Base-by-base conservation (phyloP, 257 asterid genomes). In the Apocynum venetum region DNA sequence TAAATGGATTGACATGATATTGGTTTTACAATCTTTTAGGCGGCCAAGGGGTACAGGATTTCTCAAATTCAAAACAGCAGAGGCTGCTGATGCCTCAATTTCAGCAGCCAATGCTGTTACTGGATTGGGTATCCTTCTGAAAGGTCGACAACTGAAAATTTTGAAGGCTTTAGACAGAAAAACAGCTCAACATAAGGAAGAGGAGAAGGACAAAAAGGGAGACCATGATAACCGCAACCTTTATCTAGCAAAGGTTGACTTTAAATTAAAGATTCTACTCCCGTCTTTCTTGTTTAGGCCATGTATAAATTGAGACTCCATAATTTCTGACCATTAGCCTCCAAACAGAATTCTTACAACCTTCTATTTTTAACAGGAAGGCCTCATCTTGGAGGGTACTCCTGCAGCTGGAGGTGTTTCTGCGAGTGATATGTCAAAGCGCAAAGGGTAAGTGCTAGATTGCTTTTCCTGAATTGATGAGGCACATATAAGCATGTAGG, bases 31-130 rank as follows among this genome's bases (percentile, higher is more conserved):
- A 77, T 72, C 81, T 77, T 83, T 79, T 83, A 96, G 98, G 87
- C 90, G 98, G 77, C 99, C 99, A 49, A 89, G 91, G 78, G 98
- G 99, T 82, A 93, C 99, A 66, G 99, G 98, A 76, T 96, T 96
- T 86, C 97, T 96, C 84, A 96, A 96, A 90, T 96, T 91, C 76
- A 89, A 82, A 70, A 86, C 92, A 76, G 65, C 76, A 25, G 97
- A 91, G 68, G 89, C 88, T 81, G 91, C 88, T 48, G 82, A 87
- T 81, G 96, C 97, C 78, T 95, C 97, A 57, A 78, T 88, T 88
- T 88, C 89, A 73, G 96, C 95, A 10, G 94, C 96, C 77, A 86
- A 82, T 64, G 71, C 82, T 74, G 89, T 48, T 44, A 80, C 81
- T 85, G 93, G 91, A 78, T 69, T 81, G 72, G 99, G 98, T 67